Evolutionary conservation across 139 green algal species (phyloP), one percentile per base, ranked within the genome.

Genomic region (Coelastrella sp.): DNA sequence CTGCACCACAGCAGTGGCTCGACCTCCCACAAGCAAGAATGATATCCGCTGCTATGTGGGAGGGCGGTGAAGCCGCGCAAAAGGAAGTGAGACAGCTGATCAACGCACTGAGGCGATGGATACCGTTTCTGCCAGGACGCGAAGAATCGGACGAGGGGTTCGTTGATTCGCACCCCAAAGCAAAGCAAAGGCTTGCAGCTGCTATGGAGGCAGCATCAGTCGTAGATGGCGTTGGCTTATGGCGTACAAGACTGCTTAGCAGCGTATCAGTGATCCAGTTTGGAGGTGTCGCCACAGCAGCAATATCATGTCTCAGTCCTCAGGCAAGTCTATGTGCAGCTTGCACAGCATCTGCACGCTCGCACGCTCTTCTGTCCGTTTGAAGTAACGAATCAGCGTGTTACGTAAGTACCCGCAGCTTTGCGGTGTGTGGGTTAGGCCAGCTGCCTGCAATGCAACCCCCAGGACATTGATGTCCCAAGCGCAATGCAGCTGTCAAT

Each of bases 271-370:
- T 88, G 8, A 80, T 88, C 8, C 83, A 88, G 83, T 88, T 88
- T 58, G 83, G 83, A 80, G 83, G 83, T 17, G 65, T 87, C 13
- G 83, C 83, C 77, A 57, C 83, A 73, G 83, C 83, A 66, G 83
- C 83, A 22, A 6, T 88, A 7, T 61, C n/a, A n/a, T 56, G 54
- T 61, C 74, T 88, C 14, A 80, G 68, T 32, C 83, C 83, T n/a
- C 83, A 88, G 83, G 83, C 80, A 19, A 10, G 83, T n/a, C 32
- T 47, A 0, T 47, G 32, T 47, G 32, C 32, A 47, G 32, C 32
- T 47, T 47, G 32, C 32, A 47, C 32, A 47, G 32, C 1, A 47
- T 47, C 32, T 47, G 32, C 32, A 47, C 32, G 32, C 32, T 47
- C 32, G 32, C 32, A 47, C 32, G 32, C 32, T 47, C 32, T 47